Base-by-base conservation (phyloP, 1,284 basidiomycete genomes). In the Microbotryum lychnidis-dioicae region DNA sequence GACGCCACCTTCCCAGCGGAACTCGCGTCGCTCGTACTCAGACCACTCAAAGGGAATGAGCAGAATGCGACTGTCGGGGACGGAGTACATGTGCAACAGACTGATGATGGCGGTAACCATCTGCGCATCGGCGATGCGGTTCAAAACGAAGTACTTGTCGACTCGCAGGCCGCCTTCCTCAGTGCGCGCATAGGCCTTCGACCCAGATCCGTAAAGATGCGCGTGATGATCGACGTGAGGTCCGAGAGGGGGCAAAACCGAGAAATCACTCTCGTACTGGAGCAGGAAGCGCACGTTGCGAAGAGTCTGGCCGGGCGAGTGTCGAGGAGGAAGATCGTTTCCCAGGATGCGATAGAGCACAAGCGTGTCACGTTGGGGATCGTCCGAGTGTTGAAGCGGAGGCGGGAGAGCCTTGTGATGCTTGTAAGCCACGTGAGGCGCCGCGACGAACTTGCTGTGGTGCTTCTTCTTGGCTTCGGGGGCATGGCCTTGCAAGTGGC, bases 61-160 rank as follows among this genome's bases (percentile, higher is more conserved):
- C 56, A 74, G 66, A 52, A 74, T 69, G 25, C 69, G 64, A 31
- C 66, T 63, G 47, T 65, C 52, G 16, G 70, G 64, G 0, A 73
- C 64, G 20, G 65, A 68, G 57, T 69, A 71, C 42, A 67, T 61
- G 37, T 65, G 58, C 10, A 74, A 58, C 4, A 74, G 61, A 9
- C 65, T 61, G 51, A 70, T 54, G 55, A 73, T 72, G 25, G 65
- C 64, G 25, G 62, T 66, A 42, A 70, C 62, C 61, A 68, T 65
- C 18, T 68, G 67, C 29, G 68, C 62, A 25, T 71, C 69, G 21
- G 63, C 54, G 55, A 73, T 72, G 33, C 73, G 69, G 61, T 74
- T 74, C 27, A 74, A 66, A 49, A 74, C 68, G 51, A 70, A 74
- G 63, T 72, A 73, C 56, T 74, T 74, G 61, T 73, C 71, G 50